Conservation (phyloP, 768 basidiomycete genomes). For the Strobilomyces dryophilus region DNA sequence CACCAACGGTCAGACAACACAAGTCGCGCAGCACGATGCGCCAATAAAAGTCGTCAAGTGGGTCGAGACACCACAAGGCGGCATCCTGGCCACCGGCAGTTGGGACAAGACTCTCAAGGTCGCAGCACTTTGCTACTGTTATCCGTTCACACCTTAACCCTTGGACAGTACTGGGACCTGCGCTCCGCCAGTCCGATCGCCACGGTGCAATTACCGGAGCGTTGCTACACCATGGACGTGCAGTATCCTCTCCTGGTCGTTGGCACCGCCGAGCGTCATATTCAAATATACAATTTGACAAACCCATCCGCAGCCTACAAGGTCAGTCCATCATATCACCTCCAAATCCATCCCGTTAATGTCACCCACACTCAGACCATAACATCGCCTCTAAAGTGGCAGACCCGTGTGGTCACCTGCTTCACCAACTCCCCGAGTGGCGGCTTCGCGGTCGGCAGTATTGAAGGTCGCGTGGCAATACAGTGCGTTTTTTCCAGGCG, state of each 20-base stretch:
- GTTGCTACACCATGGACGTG: conserved; percentile 85
- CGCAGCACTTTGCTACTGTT: neutral
- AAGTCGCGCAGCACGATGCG: conserved; percentile 89
- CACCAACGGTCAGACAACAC: conserved; percentile 70
- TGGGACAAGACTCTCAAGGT: conserved; percentile 99
- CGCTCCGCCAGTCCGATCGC: conserved; percentile 72
- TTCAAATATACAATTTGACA: conserved; percentile 83
- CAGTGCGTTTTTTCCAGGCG: conserved; percentile 59
- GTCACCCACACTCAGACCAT: conserved; percentile 52
- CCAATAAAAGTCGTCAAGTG: conserved; percentile 81
- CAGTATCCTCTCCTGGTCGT: conserved; percentile 84
- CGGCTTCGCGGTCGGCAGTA: conserved; percentile 81
- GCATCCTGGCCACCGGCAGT: conserved; percentile 86
- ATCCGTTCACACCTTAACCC: neutral
- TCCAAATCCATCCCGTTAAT: neutral
- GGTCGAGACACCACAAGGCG: conserved; percentile 69
- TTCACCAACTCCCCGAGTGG: conserved; percentile 63
- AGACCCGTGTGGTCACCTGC: conserved; percentile 82
- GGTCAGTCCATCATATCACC: conserved; percentile 36
- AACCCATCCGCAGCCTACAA: conserved; percentile 79
- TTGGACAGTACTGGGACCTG: conserved; percentile 85
- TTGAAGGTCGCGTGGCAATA: conserved; percentile 91
- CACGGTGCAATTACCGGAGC: conserved; percentile 79
- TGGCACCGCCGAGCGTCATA: conserved; percentile 88
- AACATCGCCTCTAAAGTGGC: conserved; percentile 87